Evolutionary conservation across 2,329 filamentous ascomycete genomes (phyloP), one percentile per base, ranked within the genome.

Genomic region (Monilinia laxa): DNA sequence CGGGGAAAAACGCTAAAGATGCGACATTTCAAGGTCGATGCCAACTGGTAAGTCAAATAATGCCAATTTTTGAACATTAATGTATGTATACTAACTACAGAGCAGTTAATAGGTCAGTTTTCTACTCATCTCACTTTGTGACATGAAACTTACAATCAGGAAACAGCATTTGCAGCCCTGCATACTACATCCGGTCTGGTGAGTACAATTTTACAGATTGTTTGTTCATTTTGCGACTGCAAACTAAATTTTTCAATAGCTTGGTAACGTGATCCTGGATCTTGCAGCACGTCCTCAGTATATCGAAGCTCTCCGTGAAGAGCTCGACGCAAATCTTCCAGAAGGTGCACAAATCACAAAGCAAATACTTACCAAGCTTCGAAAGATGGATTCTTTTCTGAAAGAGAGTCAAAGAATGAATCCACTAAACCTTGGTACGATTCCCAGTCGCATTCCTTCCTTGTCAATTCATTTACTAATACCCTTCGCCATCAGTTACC

Each of bases 221-320:
- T 2, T 11, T 16, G 2, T 47, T 47, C 40, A 1, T 14, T 14
- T 2, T 0, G 25, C 11, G n/a, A 25, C 12, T 25, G 14, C 23
- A 10, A 25, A 7, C 55, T 58, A 58, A 58, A 58, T 6, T 58
- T 23, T n/a, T 16, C 3, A 58, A 58, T 20, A 58, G 55, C 10
- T 62, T 28, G 59, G 59, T 20, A 54, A 62, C 23, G 59, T 40
- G 49, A 54, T 87, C 56, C 85, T 83, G 71, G 81, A 83, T 60
- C 73, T 88, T 12, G 81, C 81, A 0, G 78, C 80, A 7, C 70
- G 77, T n/a, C 83, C 83, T 0, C 80, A 85, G 20, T 78, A 82
- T 10, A 64, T 70, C 6, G 45, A 66, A 16, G 64, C 66, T n/a
- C 67, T 72, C 1, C 68, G 70, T 0, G 66, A 71, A 16, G 71